Evolutionary conservation across 78 protist species (phyloP).

Genomic region (Dictyostelium brefeldianum): DNA sequence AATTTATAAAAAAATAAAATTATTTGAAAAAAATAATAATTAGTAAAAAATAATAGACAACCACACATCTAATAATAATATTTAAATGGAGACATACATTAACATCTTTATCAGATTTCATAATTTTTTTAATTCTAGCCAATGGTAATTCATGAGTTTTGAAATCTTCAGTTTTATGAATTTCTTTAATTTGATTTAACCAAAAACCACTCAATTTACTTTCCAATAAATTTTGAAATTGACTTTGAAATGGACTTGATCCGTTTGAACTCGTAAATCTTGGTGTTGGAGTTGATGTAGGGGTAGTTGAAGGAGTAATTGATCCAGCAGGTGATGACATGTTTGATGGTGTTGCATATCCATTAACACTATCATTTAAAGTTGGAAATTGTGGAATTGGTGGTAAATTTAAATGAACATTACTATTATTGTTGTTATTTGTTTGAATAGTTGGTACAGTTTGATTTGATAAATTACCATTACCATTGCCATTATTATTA

Average conservation of each 20-base stretch:
- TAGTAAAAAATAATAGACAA: not conserved
- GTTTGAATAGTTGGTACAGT: too few relatives aligned
- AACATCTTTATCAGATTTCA: slow-evolving; percentile 90
- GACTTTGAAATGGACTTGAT: slow-evolving; percentile 7
- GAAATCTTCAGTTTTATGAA: slow-evolving; percentile 50
- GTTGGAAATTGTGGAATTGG: slow-evolving; percentile 24
- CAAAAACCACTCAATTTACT: slow-evolving; percentile 18
- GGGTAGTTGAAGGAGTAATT: slow-evolving; percentile 17
- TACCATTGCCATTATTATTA: too few relatives aligned
- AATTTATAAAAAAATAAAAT: not conserved
- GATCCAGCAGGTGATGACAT: not conserved
- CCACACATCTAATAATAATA: not conserved
- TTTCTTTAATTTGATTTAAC: slow-evolving; percentile 28
- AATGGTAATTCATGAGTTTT: slow-evolving; percentile 84
- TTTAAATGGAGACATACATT: slow-evolving; percentile 73
- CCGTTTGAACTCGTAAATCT: not conserved
- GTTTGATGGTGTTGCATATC: not conserved
- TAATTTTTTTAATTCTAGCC: slow-evolving; percentile 92
- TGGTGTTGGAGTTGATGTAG: slow-evolving; percentile 9
- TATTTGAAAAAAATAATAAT: too few relatives aligned
- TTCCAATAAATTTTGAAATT: slow-evolving; percentile 35
- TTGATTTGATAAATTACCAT: too few relatives aligned
- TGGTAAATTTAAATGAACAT: not conserved
- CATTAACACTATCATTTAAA: not conserved
- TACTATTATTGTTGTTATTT: too few relatives aligned